These are phyloP conservation scores for Pichia sp. DNA, from an alignment of 1,139 yeast species.

Conservation along the genomic window DNA sequence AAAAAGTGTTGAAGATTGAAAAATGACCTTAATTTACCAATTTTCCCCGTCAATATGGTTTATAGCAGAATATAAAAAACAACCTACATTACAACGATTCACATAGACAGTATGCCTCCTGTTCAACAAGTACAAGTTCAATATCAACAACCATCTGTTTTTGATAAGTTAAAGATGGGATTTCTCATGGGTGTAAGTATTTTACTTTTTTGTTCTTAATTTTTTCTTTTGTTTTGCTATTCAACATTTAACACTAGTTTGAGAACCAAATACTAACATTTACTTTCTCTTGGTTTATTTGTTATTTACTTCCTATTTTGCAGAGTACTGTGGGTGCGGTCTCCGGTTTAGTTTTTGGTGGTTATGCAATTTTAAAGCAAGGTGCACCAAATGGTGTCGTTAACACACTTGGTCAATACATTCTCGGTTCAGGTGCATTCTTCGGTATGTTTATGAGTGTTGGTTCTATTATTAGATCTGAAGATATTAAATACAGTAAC, in stretches of 20 bases:
- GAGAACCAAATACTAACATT: slow-evolving; percentile 4
- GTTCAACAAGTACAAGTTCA: slow-evolving; percentile 69
- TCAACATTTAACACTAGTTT: not conserved
- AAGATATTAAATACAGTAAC: slow-evolving; percentile 26
- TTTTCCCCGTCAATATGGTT: no score
- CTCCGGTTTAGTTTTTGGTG: slow-evolving; percentile 91
- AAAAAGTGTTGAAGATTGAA: no score
- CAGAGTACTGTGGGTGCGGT: slow-evolving; percentile 87
- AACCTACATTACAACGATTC: no score
- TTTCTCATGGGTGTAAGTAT: slow-evolving; percentile 69
- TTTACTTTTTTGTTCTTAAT: not conserved
- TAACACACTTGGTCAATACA: slow-evolving; percentile 94
- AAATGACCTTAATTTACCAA: no score
- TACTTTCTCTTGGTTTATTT: not conserved
- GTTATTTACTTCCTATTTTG: not conserved
- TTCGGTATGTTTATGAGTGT: slow-evolving; percentile 95
- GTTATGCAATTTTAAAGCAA: slow-evolving; percentile 80
- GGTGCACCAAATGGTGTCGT: slow-evolving; percentile 99
- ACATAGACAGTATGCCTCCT: slow-evolving; percentile 60
- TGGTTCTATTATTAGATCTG: slow-evolving; percentile 90
- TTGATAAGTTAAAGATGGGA: slow-evolving; percentile 97
- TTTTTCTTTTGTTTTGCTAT: not conserved
- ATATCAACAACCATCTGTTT: slow-evolving; percentile 74
- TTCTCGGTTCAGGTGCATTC: slow-evolving; percentile 94
- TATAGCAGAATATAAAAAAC: no score